Conservation (phyloP, 257 asterid species). For the Salvia miltiorrhiza region DNA sequence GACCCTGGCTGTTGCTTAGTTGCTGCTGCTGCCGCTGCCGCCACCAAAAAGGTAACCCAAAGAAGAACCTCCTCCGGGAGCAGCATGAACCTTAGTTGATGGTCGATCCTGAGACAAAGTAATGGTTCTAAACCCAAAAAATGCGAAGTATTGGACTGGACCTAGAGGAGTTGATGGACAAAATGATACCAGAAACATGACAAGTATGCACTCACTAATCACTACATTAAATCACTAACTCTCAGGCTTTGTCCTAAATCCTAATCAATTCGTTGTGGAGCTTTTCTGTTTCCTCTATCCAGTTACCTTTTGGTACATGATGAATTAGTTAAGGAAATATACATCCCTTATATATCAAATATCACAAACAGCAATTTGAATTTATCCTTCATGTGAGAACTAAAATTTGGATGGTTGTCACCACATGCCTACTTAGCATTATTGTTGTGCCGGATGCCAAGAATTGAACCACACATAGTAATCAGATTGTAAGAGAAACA, state of each 20-base stretch:
- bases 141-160: no score
- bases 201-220: not conserved
- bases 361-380: not conserved
- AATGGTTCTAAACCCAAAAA: slow-evolving; percentile 1
- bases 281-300: no score
- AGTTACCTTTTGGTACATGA: no score
- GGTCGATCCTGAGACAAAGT: slow-evolving; percentile 53
- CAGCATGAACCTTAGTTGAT: slow-evolving; percentile 62
- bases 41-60: slow-evolving; percentile 62
- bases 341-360: not conserved
- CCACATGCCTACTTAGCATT: not conserved
- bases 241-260: not conserved
- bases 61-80: slow-evolving; percentile 65
- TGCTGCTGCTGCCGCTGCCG: slow-evolving; percentile 46
- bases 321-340: not conserved
- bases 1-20: slow-evolving; percentile 11
- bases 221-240: not conserved
- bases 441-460: not conserved
- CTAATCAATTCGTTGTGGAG: no score
- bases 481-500: not conserved
- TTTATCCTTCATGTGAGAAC: not conserved
- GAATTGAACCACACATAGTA: not conserved
- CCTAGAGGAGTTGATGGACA: no score
- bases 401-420: not conserved
- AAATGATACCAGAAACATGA: not conserved